Base-by-base conservation (phyloP, 345 rosid species). In the Salix suchowensis region DNA sequence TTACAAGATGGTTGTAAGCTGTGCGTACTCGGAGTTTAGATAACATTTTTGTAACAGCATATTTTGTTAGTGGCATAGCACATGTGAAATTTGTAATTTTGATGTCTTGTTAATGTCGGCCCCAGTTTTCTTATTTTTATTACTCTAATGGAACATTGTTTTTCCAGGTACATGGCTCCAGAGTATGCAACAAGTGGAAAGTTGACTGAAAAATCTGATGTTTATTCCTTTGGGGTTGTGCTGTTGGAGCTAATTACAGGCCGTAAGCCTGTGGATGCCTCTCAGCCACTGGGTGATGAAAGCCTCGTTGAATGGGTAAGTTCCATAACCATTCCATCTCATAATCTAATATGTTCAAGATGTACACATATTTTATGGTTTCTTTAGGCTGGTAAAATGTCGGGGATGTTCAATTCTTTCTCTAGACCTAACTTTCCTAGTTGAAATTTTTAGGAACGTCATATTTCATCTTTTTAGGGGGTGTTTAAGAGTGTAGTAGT, bases 301-400 rank as follows among this genome's bases (percentile, higher is more conserved):
- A 93, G 99, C 88, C 92, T 96, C 65, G 99, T 96, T 73, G 97
- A 96, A 88, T 96, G 98, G 97, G 98, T 96, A 75, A 83, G 86
- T 73, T 71, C 26, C 11, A 32, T 34, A 23, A 67, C 54, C 54
- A 55, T 61, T 28, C 21, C 32, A 50, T 68, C 52, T 34, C 24
- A 30, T 34, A 48, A 8, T 48, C 48, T 66, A 23, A 26, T 28
- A 12, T 58, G 4, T 37, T 54, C n/a, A 3, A 58, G 66, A 19
- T 26, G 36, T 18, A 64, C 68, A 24, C 9, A 76, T 39, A 68
- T 60, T 30, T 24, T 60, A 34, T 69, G 69, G 39, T 61, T 58
- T 42, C 23, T 21, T 26, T 14, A n/a, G 23, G 23, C n/a, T 66
- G 77, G 8, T 34, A 50, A 46, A 50, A 21, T 65, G 65, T 66